Evolutionary conservation across 2,329 filamentous ascomycete species (phyloP), one percentile per base, ranked within the genome.

Genomic region (Microsporum audouinii): DNA sequence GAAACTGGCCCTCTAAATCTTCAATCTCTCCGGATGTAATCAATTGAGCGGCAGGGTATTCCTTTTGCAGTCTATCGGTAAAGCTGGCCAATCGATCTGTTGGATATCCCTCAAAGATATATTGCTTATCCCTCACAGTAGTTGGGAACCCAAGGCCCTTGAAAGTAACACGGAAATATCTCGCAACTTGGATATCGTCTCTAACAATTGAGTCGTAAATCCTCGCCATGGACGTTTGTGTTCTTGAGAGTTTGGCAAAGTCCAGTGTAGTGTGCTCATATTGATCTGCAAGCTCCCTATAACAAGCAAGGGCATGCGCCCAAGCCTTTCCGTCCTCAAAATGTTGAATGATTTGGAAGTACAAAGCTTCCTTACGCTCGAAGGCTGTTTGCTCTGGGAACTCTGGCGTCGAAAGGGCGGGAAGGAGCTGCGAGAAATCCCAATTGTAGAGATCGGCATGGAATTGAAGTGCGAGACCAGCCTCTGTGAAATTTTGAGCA

Each of bases 321-420:
- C 92, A 97, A 0, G 90, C 90, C 71, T 90, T 87, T n/a, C 91
- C 91, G 63, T 95, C 90, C 70, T 97, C 92, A 65, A 94, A 96
- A 71, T 92, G 82, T 72, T 91, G 91, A 71, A 97, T 95, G 81
- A 97, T 95, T 66, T 91, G 84, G 69, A 96, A 95, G 75, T 95
- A 96, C 57, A 97, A 82, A 41, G 85, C 82, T 74, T 97, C 94
- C 72, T 95, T 96, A 43, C 92, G 86, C 68, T 97, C 92, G 68
- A 97, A 97, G 0, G 89, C 84, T 0, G 87, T 87, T 72, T 97
- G 92, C 7, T 86, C 81, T 0, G 89, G 88, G 71, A 95, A 88
- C n/a, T 80, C 76, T 0, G 91, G 91, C 53, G 91, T 91, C 0
- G 77, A 69, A 7, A 95, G 76, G 1, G 87, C 82, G 0, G 84